These are phyloP conservation scores for Aspergillus haitiensis DNA, from an alignment of 495 filamentous ascomycete species.

Conservation along the genomic window DNA sequence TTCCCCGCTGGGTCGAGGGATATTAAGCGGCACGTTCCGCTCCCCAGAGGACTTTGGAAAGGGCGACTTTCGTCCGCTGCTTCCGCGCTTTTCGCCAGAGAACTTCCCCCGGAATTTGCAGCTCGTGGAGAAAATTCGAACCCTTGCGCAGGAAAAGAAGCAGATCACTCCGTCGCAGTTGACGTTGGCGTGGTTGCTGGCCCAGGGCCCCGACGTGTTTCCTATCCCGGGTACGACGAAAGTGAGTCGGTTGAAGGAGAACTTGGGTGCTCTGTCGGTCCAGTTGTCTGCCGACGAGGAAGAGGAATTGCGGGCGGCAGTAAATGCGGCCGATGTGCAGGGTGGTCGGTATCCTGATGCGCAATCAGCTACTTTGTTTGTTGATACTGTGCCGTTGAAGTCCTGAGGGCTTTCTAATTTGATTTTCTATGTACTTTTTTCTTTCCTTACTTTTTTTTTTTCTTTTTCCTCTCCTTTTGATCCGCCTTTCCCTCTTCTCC, in stretches of 20 bases:
- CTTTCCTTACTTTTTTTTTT: no score
- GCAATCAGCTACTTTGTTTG: background rate
- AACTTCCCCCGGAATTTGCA: constrained; percentile 52
- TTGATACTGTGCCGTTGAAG: background rate
- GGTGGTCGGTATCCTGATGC: constrained; percentile 39
- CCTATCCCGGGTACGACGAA: constrained; percentile 60
- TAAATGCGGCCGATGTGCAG: constrained; percentile 40
- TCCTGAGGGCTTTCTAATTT: background rate
- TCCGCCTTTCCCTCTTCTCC: no score
- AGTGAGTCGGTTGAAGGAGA: constrained; percentile 58
- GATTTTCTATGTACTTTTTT: no score
- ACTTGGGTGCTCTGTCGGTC: constrained; percentile 48
- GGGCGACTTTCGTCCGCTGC: constrained; percentile 27
- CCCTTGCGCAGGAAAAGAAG: constrained; percentile 49
- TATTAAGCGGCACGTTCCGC: constrained; percentile 38
- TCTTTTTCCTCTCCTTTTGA: no score
- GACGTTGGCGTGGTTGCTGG: constrained; percentile 53
- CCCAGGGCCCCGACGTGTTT: constrained; percentile 54
- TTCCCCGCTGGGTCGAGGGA: constrained; percentile 46
- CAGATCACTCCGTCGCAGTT: constrained; percentile 43
- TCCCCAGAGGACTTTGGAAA: constrained; percentile 35
- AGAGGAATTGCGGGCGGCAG: constrained; percentile 45
- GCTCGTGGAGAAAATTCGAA: constrained; percentile 40
- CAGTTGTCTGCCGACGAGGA: constrained; percentile 52
- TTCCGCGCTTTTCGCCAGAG: constrained; percentile 51